Base-by-base conservation (phyloP, 768 basidiomycete genomes). In the Boletus subcaerulescens region DNA sequence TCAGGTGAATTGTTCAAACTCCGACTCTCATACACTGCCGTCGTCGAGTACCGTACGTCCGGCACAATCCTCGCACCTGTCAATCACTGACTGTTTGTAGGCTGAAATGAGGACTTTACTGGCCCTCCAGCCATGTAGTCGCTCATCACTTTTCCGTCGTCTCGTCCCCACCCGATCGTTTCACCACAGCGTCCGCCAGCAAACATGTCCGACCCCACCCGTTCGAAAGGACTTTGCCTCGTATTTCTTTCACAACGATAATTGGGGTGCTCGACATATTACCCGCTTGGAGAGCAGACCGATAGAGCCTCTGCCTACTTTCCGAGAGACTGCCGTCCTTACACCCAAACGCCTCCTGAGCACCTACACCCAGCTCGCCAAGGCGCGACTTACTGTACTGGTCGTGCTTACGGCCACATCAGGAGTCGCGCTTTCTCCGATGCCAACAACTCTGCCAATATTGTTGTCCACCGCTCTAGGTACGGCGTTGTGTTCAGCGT, bases 331-430 rank as follows among this genome's bases (percentile, higher is more conserved):
- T 8, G 75, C 77, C 26, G 63, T 68, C 6, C 76, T 85, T 14
- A 79, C 83, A 0, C 75, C 83, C 3, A 64, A 67, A 5, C 77
- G 77, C 24, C 77, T 90, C 6, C 63, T 88, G 35, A 80, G 79
- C 55, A 69, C 89, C 42, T 98, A 98, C 69, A 74, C 77, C 8
- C 86, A 94, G 62, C 82, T 98, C 3, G 82, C 93, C 26, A 98
- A 98, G 66, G 75, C 86, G 3, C 86, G 87, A 7, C 84, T 99
- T 29, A 91, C 91, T 17, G 76, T 84, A 9, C 80, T 98, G 51
- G 86, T 94, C 59, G 89, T 91, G 3, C 79, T 99, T 41, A 92
- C 91, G 13, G 85, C 96, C 26, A 90, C 96, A 80, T 87, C 91
- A 8, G 89, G 93, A 31, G 91, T 98, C 40, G 96, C 97, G 2